A percentile compares a stretch with the other conserved stretches of the same genome.
Conservation (phyloP, 257 asterid species). For the Solanum tarapatanum region DNA sequence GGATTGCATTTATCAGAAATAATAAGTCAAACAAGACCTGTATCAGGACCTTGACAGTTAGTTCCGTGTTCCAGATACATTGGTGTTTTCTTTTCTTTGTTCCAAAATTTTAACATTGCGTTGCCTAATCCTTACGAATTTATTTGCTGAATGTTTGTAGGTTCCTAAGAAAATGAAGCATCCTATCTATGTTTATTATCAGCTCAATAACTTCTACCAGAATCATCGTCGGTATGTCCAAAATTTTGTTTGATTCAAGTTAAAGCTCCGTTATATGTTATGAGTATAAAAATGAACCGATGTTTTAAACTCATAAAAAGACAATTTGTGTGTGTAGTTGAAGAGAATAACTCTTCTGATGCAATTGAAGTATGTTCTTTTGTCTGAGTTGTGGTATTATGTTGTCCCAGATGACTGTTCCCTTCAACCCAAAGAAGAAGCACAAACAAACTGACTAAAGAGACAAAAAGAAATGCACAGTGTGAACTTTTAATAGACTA, state of each 20-base stretch:
- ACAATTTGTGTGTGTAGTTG: background rate
- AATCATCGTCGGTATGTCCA: constrained; percentile 75
- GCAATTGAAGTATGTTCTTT: background rate
- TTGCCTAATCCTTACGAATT: background rate
- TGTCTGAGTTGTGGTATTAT: background rate
- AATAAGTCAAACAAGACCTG: constrained; percentile 39
- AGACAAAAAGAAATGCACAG: background rate
- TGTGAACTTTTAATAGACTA: background rate
- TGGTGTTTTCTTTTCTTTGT: background rate
- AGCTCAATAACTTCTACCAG: constrained; percentile 74
- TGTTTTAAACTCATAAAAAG: background rate
- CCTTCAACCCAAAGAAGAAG: background rate
- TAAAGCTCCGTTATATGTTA: background rate
- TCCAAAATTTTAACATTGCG: background rate
- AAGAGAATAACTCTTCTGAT: background rate
- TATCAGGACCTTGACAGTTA: constrained; percentile 31
- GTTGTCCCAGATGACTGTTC: background rate
- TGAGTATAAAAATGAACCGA: background rate
- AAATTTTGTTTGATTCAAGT: background rate
- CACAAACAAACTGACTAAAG: background rate
- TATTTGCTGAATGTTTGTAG: constrained; percentile 14
- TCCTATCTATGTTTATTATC: constrained; percentile 70
- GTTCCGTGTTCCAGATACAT: constrained; percentile 7
- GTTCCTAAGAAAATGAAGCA: constrained; percentile 69
- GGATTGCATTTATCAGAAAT: constrained; percentile 36